phyloP scores from a whole-genome alignment of 306 rosid species.

The Hippophae rhamnoides region DNA sequence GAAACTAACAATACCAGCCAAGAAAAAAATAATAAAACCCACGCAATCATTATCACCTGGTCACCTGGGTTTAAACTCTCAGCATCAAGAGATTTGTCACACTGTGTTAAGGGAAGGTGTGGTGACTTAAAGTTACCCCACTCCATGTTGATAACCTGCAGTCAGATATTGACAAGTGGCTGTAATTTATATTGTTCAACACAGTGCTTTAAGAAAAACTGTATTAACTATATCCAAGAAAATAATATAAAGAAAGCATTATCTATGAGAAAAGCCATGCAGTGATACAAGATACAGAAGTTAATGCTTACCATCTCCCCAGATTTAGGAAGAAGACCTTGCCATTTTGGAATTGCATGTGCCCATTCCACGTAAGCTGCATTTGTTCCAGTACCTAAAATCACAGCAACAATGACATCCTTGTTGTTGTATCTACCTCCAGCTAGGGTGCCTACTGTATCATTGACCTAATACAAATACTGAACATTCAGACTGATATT shows the following conservation, averaged over 20 bases:
- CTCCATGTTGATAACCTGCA: slow-evolving; percentile 95
- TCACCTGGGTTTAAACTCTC: slow-evolving; percentile 95
- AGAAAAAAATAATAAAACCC: not conserved
- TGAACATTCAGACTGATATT: not conserved
- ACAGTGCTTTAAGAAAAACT: not conserved
- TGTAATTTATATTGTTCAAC: not conserved
- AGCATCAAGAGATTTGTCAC: slow-evolving; percentile 53
- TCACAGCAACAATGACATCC: slow-evolving; percentile 76
- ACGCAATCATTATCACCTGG: slow-evolving; percentile 42
- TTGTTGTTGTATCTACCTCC: slow-evolving; percentile 66
- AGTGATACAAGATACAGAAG: not conserved
- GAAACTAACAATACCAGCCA: not conserved
- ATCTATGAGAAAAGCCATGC: not conserved
- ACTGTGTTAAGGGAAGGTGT: slow-evolving; percentile 79
- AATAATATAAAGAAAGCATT: not conserved
- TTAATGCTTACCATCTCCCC: slow-evolving; percentile 72
- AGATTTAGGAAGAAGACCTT: slow-evolving; percentile 69
- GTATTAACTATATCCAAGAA: not conserved
- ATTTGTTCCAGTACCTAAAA: slow-evolving; percentile 97
- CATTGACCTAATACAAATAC: slow-evolving; percentile 55
- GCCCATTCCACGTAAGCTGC: slow-evolving; percentile 90
- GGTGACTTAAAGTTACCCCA: slow-evolving; percentile 90
- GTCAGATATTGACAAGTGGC: not conserved
- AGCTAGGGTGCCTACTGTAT: slow-evolving; percentile 92
- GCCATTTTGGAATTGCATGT: slow-evolving; percentile 88